A percentile compares a stretch with the other conserved stretches of the same genome.
phyloP scores from a whole-genome alignment of 2,329 filamentous ascomycete genomes.

The Leptosphaerulina australis region DNA sequence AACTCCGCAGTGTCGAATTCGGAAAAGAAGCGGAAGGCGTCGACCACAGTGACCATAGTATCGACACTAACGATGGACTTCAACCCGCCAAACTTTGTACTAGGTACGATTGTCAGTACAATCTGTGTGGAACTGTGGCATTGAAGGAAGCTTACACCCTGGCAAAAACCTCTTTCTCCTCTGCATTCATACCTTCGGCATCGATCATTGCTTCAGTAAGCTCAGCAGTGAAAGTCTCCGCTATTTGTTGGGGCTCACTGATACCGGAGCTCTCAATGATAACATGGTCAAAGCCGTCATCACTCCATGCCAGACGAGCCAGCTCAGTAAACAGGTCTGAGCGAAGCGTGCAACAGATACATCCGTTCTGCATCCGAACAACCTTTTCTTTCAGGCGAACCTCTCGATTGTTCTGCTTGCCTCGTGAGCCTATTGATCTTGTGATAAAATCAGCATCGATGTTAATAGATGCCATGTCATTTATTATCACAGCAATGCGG shows the following conservation, averaged over 20 bases:
- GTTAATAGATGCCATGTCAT: conserved; percentile 69
- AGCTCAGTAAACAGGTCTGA: conserved; percentile 74
- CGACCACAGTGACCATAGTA: conserved; percentile 74
- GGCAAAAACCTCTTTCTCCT: conserved; percentile 53
- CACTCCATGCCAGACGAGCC: conserved; percentile 63
- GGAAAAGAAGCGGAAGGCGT: conserved; percentile 73
- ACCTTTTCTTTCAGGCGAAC: conserved; percentile 68
- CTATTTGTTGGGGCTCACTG: conserved; percentile 75
- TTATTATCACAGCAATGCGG: conserved; percentile 73
- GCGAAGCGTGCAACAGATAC: conserved; percentile 76
- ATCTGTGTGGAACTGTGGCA: background rate
- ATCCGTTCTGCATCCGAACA: conserved; percentile 71
- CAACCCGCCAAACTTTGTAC: conserved; percentile 60
- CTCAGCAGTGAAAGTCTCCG: conserved; percentile 70
- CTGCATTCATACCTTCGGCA: conserved; percentile 49
- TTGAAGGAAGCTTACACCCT: conserved; percentile 51
- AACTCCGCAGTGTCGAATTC: conserved; percentile 75
- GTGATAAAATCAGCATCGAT: conserved; percentile 68
- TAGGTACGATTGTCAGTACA: conserved; percentile 14
- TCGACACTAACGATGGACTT: conserved; percentile 70
- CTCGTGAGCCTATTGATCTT: conserved; percentile 48
- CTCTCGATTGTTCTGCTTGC: conserved; percentile 34
- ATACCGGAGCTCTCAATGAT: conserved; percentile 75
- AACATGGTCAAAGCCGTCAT: conserved; percentile 71
- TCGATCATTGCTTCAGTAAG: conserved; percentile 55